Evolutionary conservation across 2,329 filamentous ascomycete species (phyloP).

Genomic region (Sporothrix brunneoviolacea): DNA sequence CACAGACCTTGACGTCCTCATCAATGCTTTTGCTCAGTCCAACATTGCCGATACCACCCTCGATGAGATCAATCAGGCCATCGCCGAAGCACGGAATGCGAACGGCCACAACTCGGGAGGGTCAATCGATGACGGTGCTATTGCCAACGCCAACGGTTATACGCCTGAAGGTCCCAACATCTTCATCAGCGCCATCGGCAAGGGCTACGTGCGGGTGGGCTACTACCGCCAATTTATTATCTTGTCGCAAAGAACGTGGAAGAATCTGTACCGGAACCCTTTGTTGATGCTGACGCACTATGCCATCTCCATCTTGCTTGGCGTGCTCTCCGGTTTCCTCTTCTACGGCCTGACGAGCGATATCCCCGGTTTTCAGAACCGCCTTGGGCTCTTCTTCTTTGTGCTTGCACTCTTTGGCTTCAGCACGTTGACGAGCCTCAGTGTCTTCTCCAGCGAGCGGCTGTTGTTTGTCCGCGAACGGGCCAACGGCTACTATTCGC

Average conservation of each 20-base stretch:
- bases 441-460: conserved; percentile 85
- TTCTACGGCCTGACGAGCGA: conserved; percentile 97
- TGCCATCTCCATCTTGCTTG: conserved; percentile 89
- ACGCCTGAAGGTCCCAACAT: conserved; percentile 40
- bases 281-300: conserved; percentile 99
- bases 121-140: neutral
- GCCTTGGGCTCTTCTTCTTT: conserved; percentile 96
- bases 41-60: conserved; percentile 67
- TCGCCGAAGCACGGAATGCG: conserved; percentile 55
- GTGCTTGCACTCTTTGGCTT: conserved; percentile 93
- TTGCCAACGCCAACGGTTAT: conserved; percentile 24
- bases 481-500: conserved; percentile 94
- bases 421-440: conserved; percentile 88
- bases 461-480: conserved; percentile 87
- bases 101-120: conserved; percentile 59
- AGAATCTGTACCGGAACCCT: conserved; percentile 93
- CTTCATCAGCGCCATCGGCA: conserved; percentile 56
- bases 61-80: conserved; percentile 70
- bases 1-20: conserved; percentile 76
- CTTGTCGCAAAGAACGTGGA: conserved; percentile 86
- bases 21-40: conserved; percentile 68
- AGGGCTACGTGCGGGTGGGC: conserved; percentile 75
- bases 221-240: conserved; percentile 80
- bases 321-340: conserved; percentile 87
- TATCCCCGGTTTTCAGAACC: conserved; percentile 95